Evolutionary conservation across 1,139 yeast genomes (phyloP), one percentile per base, ranked within the genome.

Genomic region (Blastobotrys arbuscula): DNA sequence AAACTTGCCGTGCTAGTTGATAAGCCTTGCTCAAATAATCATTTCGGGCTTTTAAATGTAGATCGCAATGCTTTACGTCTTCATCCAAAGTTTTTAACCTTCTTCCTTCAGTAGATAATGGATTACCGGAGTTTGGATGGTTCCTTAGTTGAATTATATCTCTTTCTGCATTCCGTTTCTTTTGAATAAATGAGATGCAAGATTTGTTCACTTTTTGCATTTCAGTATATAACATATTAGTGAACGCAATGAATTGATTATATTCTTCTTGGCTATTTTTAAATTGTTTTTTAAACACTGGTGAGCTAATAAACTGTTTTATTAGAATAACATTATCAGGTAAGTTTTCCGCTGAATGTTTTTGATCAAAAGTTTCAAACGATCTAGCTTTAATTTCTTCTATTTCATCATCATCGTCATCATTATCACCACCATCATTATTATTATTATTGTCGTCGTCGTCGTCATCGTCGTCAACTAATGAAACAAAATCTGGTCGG

Each of bases 311-410:
- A 39, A 21, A 39, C 39, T 39, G 43, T 16, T 33, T 7, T 35
- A 31, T 34, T 26, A 39, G 43, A 4, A 16, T 12, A 9, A 39
- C 39, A 16, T 39, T 39, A 34, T 45, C 48, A 5, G 48, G 44
- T 9, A 45, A 18, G 2, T 30, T 3, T 12, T 20, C 34, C 13
- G 26, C 15, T 10, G 16, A 8, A 24, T 6, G 3, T 2, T 13
- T 12, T 20, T 39, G 44, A 26, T 45, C 40, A 24, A 45, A 38
- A n/a, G n/a, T 13, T 18, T 19, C 41, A 43, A 26, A 26, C 31
- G 31, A n/a, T 35, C 9, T n/a, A 20, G 21, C 33, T 21, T 4
- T 2, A 16, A 15, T 23, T 15, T 40, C 30, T 7, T 21, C n/a
- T 5, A 12, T 23, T 5, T 20, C 36, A 13, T 20, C 15, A 39